Conservation (phyloP, 345 rosid genomes). For the Murraya paniculata region DNA sequence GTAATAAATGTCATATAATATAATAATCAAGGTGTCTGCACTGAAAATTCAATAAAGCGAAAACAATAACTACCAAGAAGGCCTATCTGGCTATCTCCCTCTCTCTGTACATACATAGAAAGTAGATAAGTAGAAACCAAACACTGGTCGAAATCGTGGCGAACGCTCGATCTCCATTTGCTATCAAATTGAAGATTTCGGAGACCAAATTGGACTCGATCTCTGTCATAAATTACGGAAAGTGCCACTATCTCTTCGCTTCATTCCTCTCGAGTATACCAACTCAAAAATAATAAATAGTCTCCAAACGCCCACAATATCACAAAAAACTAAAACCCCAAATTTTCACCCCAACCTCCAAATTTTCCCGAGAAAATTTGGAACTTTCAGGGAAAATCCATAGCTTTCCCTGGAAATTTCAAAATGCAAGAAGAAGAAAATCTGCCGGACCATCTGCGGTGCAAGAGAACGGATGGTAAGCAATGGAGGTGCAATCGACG, state of each 20-base stretch:
- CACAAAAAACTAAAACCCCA: neutral
- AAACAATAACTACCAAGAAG: too few relatives aligned
- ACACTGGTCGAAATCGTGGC: conserved; percentile 4
- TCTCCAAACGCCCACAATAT: neutral
- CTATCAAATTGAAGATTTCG: conserved; percentile 22
- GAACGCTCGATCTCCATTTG: conserved; percentile 12
- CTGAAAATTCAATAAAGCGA: too few relatives aligned
- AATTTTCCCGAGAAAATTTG: conserved; percentile 17
- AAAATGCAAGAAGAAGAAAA: conserved; percentile 27
- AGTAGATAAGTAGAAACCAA: neutral
- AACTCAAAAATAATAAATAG: conserved; percentile 16
- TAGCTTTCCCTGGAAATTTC: neutral
- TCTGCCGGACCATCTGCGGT: conserved; percentile 78
- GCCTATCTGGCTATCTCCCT: too few relatives aligned
- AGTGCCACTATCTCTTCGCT: conserved; percentile 24
- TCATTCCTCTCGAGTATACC: neutral
- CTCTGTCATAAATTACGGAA: conserved; percentile 35
- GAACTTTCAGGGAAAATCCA: conserved; percentile 17
- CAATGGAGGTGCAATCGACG: conserved; percentile 87
- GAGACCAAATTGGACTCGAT: conserved; percentile 38
- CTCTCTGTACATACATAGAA: too few relatives aligned
- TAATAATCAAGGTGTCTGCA: too few relatives aligned
- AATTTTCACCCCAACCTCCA: neutral
- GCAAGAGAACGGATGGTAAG: conserved; percentile 88
- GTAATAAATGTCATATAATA: too few relatives aligned